Base-by-base conservation (phyloP, 306 rosid species). In the Biancaea sappan region DNA sequence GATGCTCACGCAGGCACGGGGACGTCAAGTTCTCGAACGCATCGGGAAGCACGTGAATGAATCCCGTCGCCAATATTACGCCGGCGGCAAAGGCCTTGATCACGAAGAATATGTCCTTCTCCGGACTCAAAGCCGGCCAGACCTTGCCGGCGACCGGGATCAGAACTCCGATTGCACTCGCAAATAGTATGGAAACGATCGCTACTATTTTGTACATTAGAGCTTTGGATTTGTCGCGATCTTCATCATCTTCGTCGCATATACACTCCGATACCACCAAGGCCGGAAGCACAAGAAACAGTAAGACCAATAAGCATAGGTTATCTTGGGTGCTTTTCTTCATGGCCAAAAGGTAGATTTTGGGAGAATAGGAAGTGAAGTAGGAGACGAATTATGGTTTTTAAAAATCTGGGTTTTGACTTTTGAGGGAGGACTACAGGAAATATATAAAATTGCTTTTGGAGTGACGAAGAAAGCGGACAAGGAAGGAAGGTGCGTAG, bases 1-100 rank as follows among this genome's bases (percentile, higher is more conserved):
- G 92, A 54, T 87, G 71, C 10, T n/a, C n/a, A n/a, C 53, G 48
- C 8, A 91, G n/a, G n/a, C 85, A 52, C 0, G 96, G 84, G 0
- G 88, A 82, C 0, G 82, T 83, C 2, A 93, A 69, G 1, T 24
- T 81, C 0, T 79, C 84, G 29, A 89, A 93, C 0, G 96, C 97
- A n/a, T 91, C 96, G 0, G 98, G 97, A 4, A 91, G 77, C 0
- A 93, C 89, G 2, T 93, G 98, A 31, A 93, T 89, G 69, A 93
- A 93, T 0, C 92, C 98, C 0, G 97, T 93, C 0, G 97, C 7
- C 0, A 93, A 32, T 3, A 93, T 93, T 1, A 93, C 97, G 0
- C 97, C 94, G 0, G 98, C 97, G 0, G 97, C 96, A 2, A 93
- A 91, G 5, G 86, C 90, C 61, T 83, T 85, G 8, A 81, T 51